Evolutionary conservation across 2,329 filamentous ascomycete genomes (phyloP), one percentile per base, ranked within the genome.

Genomic region (Fusarium sp.): DNA sequence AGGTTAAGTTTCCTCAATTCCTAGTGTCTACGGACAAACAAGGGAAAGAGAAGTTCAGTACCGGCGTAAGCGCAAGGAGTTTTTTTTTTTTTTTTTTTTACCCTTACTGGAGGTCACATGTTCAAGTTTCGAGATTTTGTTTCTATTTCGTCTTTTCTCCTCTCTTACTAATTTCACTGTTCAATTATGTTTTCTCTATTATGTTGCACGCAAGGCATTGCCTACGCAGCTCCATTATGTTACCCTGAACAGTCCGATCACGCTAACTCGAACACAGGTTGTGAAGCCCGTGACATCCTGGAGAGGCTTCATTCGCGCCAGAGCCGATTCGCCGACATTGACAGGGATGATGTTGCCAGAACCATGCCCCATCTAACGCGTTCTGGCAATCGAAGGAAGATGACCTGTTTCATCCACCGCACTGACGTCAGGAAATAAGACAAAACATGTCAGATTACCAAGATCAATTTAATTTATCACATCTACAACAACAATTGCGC

Each of bases 1-100:
- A 34, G 16, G 1, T 1, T 0, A 9, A 2, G 18, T 18, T 34
- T 9, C 3, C 15, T 34, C 1, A 4, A 2, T 18, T 15, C 4
- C 8, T 18, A 4, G 15, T 34, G 16, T 5, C 15, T 18, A 6
- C 8, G 16, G 16, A 8, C 16, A 10, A 34, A 10, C 8, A 5
- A 18, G 30, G 3, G 8, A 16, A 7, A 32, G 3, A 16, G 7
- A 32, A 32, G 13, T 15, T 2, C 7, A 15, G 30, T 0, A 32
- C 13, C 7, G 3, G 15, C 8, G 8, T 34, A 5, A 18, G 16
- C 6, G 15, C 30, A 34, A 34, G 9, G 4, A 34, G 8, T 9
- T 5, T 9, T 15, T 32, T 15, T 32, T 8, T 32, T 16, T 32
- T 9, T 2, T 34, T 5, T 8, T 32, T 32, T 8, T 16, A n/a